Base-by-base conservation (phyloP, 1,284 basidiomycete genomes). In the Mycosarcoma maydis region DNA sequence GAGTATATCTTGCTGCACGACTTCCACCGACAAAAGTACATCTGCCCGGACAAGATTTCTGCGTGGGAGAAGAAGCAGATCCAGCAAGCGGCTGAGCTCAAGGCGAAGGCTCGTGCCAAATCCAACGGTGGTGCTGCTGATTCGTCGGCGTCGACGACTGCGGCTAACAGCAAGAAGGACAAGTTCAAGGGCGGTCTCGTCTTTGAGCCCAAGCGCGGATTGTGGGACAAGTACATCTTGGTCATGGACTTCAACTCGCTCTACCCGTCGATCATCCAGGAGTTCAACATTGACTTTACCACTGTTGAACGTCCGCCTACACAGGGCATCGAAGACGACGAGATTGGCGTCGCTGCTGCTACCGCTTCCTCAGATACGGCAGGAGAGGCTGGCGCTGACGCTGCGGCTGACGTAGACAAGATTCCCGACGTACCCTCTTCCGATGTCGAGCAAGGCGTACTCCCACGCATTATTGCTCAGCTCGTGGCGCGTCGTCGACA, bases 161-260 rank as follows among this genome's bases (percentile, higher is more conserved):
- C 90, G 70, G 85, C 86, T 46, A 94, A 91, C 82, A 56, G 41
- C 37, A 81, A 80, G 68, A 89, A 89, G 67, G 94, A 98, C 84
- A 98, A 97, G 84, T 99, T 94, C 85, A 95, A 97, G 83, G 96
- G 96, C 80, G 96, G 96, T 84, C 87, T 98, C 44, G 96, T 99
- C 14, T 95, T 99, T 70, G 93, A 97, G 72, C 96, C 96, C 0
- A 96, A 97, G 84, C 87, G 92, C 56, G 94, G 94, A 6, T 85
- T 99, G 45, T 98, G 92, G 92, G 96, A 98, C 85, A 95, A 90
- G 76, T 96, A 88, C 81, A 92, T 98, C 82, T 86, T 99, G 24
- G 95, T 99, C 82, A 98, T 99, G 96, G 96, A 99, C 84, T 98
- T 98, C 88, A 98, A 98, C 84, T 98, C 94, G 74, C 86, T 98